Evolutionary conservation across 495 filamentous ascomycete genomes (phyloP), one percentile per base, ranked within the genome.

Genomic region (Podospora sp.): DNA sequence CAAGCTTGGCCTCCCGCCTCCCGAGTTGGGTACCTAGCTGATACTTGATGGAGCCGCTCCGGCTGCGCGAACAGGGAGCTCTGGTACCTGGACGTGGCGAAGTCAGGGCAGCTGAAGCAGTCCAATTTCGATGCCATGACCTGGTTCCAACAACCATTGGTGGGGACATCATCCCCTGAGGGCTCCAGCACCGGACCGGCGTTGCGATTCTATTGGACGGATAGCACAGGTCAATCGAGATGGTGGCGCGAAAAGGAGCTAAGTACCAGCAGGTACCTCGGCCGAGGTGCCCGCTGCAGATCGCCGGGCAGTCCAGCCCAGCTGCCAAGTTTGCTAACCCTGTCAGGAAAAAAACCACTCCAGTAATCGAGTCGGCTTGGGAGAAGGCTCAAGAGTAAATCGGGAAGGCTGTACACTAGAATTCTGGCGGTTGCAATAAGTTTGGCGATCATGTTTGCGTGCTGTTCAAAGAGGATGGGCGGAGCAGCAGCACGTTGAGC

Each of bases 221-320:
- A 8, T 36, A 18, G 12, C 9, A 6, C 21, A 55, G 35, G 66
- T 69, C 60, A 62, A 51, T 59, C 55, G 9, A 69, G 59, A 67
- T 69, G 40, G 73, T 72, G 72, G 70, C 66, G 64, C 33, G 68
- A 65, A 24, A 7, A 61, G 20, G 35, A 35, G 26, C 25, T 51
- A 73, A 55, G 71, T 69, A 46, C 33, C 59, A 64, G 55, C 50
- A 55, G 61, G 69, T 69, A 60, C 62, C 52, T 40, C 14, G 2
- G 36, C 24, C 22, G 62, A 27, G n/a, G 6, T 46, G 18, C 14
- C 24, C 14, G 29, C 24, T 16, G 52, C 51, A 25, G 63, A 58
- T 57, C 52, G 63, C 51, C 50, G 27, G 62, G 16, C 40, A 46
- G 40, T 46, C 35, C 51, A 50, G 40, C 53, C 26, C 59, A 68